A percentile compares a stretch with the other conserved stretches of the same genome.
Evolutionary conservation across 2,329 filamentous ascomycete species (phyloP).

Genomic region (Zymoseptoria tritici): DNA sequence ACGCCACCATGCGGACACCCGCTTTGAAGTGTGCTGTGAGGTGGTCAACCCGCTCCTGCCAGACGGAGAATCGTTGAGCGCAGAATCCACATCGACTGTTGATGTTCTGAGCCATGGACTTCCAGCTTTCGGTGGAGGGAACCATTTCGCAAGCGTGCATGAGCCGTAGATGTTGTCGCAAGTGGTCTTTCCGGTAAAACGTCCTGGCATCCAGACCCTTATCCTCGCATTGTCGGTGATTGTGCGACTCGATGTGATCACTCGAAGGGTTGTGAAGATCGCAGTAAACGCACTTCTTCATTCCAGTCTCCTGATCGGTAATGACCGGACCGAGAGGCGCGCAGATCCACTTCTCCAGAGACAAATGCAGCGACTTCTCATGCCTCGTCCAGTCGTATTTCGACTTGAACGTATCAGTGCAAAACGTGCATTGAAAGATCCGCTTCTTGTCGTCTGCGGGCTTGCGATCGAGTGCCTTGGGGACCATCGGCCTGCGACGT

Average conservation of each 20-base stretch:
- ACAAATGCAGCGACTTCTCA: slow-evolving; percentile 57
- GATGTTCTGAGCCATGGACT: slow-evolving; percentile 47
- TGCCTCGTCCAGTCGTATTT: slow-evolving; percentile 59
- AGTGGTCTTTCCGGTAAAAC: slow-evolving; percentile 57
- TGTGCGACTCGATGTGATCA: slow-evolving; percentile 53
- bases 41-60: slow-evolving; percentile 48
- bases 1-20: slow-evolving; percentile 46
- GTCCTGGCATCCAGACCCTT: slow-evolving; percentile 56
- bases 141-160: slow-evolving; percentile 57
- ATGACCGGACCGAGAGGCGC: slow-evolving; percentile 53
- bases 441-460: slow-evolving; percentile 34
- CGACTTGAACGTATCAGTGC: slow-evolving; percentile 48
- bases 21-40: slow-evolving; percentile 49
- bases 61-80: slow-evolving; percentile 39
- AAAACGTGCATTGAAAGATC: slow-evolving; percentile 53
- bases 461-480: slow-evolving; percentile 16
- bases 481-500: slow-evolving; percentile 33
- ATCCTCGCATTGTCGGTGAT: slow-evolving; percentile 58
- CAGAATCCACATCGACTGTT: slow-evolving; percentile 51
- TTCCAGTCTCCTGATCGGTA: slow-evolving; percentile 48
- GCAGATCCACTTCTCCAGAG: slow-evolving; percentile 59
- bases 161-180: slow-evolving; percentile 53
- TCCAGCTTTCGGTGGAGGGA: slow-evolving; percentile 58
- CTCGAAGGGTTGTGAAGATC: slow-evolving; percentile 45
- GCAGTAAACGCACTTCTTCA: slow-evolving; percentile 54